Evolutionary conservation across 345 rosid species (phyloP).

Genomic region (Cardiospermum halicacabum): DNA sequence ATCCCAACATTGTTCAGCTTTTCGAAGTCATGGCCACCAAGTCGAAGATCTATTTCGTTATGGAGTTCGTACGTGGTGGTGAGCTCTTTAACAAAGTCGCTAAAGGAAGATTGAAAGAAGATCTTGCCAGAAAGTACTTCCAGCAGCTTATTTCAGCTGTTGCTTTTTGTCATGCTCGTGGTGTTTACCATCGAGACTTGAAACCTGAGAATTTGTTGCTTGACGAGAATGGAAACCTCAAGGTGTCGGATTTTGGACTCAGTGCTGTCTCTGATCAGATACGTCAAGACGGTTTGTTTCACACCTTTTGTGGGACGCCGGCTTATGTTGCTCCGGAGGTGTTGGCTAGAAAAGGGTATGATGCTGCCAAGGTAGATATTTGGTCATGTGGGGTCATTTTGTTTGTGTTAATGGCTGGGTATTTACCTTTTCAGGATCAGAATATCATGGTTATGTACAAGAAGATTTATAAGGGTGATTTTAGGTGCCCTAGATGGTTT

Average conservation of each 20-base stretch:
- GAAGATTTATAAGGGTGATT: slow-evolving; percentile 70
- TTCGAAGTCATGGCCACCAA: slow-evolving; percentile 90
- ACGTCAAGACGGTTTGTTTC: slow-evolving; percentile 65
- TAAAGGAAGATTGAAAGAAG: slow-evolving; percentile 63
- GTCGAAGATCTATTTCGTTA: slow-evolving; percentile 76
- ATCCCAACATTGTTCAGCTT: slow-evolving; percentile 73
- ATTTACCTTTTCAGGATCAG: slow-evolving; percentile 75
- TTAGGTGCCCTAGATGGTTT: slow-evolving; percentile 75
- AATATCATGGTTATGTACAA: slow-evolving; percentile 74
- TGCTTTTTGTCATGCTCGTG: slow-evolving; percentile 70
- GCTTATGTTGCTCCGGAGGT: slow-evolving; percentile 88
- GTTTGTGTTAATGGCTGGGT: slow-evolving; percentile 72
- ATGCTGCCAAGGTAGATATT: slow-evolving; percentile 77
- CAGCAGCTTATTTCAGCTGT: slow-evolving; percentile 82
- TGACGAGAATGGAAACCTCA: slow-evolving; percentile 65
- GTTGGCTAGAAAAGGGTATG: slow-evolving; percentile 61
- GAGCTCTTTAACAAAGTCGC: slow-evolving; percentile 69
- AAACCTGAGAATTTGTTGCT: slow-evolving; percentile 82
- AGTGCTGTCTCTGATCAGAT: slow-evolving; percentile 77
- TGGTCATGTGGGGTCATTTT: slow-evolving; percentile 95
- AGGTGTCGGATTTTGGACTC: slow-evolving; percentile 86
- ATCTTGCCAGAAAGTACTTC: slow-evolving; percentile 57
- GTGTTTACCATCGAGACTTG: slow-evolving; percentile 81
- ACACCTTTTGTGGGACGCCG: slow-evolving; percentile 84
- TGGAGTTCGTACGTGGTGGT: slow-evolving; percentile 82